Conservation (phyloP, 228 moss, liverwort and hornwort species). For the Sphagnum magellanicum region DNA sequence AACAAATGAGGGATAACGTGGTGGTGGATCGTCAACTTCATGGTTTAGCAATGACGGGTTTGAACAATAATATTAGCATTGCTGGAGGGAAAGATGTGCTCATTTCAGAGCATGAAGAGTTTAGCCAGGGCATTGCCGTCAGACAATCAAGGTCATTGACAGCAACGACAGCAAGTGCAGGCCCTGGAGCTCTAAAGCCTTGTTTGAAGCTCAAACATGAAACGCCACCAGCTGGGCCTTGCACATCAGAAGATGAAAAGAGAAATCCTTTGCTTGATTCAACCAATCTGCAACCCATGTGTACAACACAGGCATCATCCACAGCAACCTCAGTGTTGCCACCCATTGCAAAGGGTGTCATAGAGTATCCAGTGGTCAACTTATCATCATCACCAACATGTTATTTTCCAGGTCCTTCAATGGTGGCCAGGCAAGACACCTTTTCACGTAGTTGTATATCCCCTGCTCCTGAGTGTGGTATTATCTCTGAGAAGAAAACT, state of each 20-base stretch:
- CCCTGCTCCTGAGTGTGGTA: slow-evolving; percentile 11
- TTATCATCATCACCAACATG: slow-evolving; percentile 10
- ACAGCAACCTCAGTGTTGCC: slow-evolving; percentile 12
- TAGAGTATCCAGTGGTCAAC: slow-evolving; percentile 6
- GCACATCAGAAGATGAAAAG: slow-evolving; percentile 3
- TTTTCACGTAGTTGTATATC: background rate
- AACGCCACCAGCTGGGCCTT: slow-evolving; percentile 1
- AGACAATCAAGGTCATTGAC: slow-evolving; percentile 19
- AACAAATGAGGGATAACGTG: slow-evolving; percentile 12
- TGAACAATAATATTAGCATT: background rate
- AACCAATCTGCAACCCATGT: slow-evolving; percentile 5
- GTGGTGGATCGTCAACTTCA: slow-evolving; percentile 12
- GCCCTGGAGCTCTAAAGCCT: slow-evolving; percentile 29
- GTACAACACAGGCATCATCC: slow-evolving; percentile 3
- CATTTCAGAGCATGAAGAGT: slow-evolving; percentile 32
- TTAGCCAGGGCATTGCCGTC: slow-evolving; percentile 27
- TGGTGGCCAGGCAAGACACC: too few species aligned
- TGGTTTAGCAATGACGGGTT: background rate
- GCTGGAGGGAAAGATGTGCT: slow-evolving; percentile 16
- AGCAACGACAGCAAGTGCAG: slow-evolving; percentile 12
- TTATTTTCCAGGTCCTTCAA: slow-evolving; percentile 8
- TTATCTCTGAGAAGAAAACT: slow-evolving; percentile 3
- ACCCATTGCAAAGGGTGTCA: slow-evolving; percentile 9
- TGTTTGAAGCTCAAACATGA: slow-evolving; percentile 38
- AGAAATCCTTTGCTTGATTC: slow-evolving; percentile 9